Base-by-base conservation (phyloP, 352 stramenopile genomes). In the Phytophthora pinifolia region DNA sequence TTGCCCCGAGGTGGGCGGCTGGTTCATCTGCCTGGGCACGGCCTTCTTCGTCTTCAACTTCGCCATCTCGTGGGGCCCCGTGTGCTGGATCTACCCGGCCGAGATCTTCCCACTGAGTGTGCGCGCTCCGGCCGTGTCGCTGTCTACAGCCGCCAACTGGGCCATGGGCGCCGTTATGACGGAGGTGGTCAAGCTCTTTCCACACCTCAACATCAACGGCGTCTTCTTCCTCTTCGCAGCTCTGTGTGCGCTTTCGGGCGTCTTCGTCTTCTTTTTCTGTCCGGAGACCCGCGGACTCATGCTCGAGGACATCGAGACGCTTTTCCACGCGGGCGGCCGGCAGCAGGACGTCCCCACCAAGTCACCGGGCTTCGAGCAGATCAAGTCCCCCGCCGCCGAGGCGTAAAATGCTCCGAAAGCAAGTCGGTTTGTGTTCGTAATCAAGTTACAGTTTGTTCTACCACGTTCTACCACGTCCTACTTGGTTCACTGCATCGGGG, bases 201-300 rank as follows among this genome's bases (percentile, higher is more conserved):
- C 62, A 27, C 27, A 18, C 9, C 35, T 59, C 46, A 62, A 72
- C 64, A 66, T 72, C 48, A 66, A 72, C 55, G 64, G 64, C 42
- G 64, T 72, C 38, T 81, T 81, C 58, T 72, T 62, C 46, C 59
- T 81, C 17, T 81, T 81, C 55, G 54, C 69, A 4, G 55, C 48
- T 12, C 51, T 74, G 25, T 62, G 59, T 2, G 54, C 36, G 15
- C 30, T 62, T 27, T 52, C 54, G 31, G 47, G 37, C 31, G 29
- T 50, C 14, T 64, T 58, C 46, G 41, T 64, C 30, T 72, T 52
- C 46, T 70, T 76, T 50, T 78, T 79, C 25, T 58, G 59, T 8
- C 51, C 59, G 17, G 53, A 67, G 46, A 63, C 59, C 18, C 62
- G 42, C 9, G 52, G 54, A 10, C n/a, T 65, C 17, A 43, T 69